Conservation (phyloP, 2,329 filamentous ascomycete genomes). For the Venturia oleaginea region DNA sequence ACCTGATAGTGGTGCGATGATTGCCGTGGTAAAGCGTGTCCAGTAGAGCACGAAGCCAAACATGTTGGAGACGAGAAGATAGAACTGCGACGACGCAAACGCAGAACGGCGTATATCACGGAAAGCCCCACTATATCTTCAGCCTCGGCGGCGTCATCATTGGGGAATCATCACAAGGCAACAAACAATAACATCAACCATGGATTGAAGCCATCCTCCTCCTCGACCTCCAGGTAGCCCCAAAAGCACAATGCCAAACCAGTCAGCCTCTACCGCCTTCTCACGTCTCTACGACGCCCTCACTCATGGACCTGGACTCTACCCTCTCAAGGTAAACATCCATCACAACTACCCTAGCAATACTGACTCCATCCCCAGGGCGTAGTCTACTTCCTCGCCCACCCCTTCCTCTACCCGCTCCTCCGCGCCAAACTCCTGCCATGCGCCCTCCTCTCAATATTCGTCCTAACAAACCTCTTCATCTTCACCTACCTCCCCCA, state of each 20-base stretch:
- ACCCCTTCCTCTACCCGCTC: constrained; percentile 74
- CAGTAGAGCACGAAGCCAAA: too few species aligned
- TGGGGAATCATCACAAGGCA: neutral
- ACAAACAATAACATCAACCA: neutral
- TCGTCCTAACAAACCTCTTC: constrained; percentile 81
- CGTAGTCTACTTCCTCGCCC: constrained; percentile 69
- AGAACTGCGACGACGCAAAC: too few species aligned
- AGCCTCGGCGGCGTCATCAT: neutral
- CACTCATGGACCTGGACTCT: constrained; percentile 30
- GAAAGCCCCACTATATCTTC: neutral
- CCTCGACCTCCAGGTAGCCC: neutral
- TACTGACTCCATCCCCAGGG: constrained; percentile 40
- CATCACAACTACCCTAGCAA: neutral
- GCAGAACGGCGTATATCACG: too few species aligned
- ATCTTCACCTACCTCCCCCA: constrained; percentile 82
- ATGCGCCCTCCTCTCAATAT: constrained; percentile 67
- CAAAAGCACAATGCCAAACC: neutral
- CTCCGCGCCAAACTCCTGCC: constrained; percentile 71
- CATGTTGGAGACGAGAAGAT: too few species aligned
- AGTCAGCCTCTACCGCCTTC: neutral
- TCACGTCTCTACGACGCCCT: constrained; percentile 11
- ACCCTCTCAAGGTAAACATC: constrained; percentile 36
- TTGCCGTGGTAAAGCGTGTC: too few species aligned
- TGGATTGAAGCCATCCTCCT: neutral
- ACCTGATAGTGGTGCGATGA: too few species aligned